These are phyloP conservation scores for Mycena floridula DNA, from an alignment of 768 basidiomycete species.

Conservation along the genomic window DNA sequence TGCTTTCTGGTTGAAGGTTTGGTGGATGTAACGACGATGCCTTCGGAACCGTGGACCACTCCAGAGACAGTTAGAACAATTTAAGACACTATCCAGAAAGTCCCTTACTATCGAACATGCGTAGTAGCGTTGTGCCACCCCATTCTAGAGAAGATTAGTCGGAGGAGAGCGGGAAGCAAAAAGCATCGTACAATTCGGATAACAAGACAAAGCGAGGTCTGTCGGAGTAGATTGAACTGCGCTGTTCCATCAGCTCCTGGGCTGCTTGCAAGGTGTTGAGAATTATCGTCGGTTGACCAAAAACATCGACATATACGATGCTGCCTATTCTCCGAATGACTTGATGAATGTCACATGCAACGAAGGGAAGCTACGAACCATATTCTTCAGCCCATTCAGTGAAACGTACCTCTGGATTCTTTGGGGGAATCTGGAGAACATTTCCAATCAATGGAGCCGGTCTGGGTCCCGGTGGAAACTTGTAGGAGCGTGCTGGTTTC, in stretches of 20 bases:
- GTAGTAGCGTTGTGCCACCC: slow-evolving; percentile 43
- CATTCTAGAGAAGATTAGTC: slow-evolving; percentile 27
- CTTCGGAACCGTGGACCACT: slow-evolving; percentile 48
- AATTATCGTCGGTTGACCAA: slow-evolving; percentile 43
- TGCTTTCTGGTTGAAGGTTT: slow-evolving; percentile 40
- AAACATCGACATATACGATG: slow-evolving; percentile 31
- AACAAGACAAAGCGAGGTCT: slow-evolving; percentile 42
- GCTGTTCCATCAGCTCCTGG: slow-evolving; percentile 45
- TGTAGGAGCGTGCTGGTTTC: background rate
- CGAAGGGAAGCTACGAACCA: too few relatives aligned
- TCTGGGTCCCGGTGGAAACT: slow-evolving; percentile 40
- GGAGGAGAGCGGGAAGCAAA: background rate
- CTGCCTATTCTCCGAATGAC: too few relatives aligned
- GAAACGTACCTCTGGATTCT: slow-evolving; percentile 34
- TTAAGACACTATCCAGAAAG: slow-evolving; percentile 1
- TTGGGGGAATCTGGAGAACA: slow-evolving; percentile 33
- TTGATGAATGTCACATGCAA: too few relatives aligned
- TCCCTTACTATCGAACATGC: slow-evolving; percentile 39
- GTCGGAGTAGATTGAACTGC: slow-evolving; percentile 50
- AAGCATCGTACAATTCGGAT: slow-evolving; percentile 35
- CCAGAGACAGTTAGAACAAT: slow-evolving; percentile 1
- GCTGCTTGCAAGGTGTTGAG: slow-evolving; percentile 40
- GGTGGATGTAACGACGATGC: slow-evolving; percentile 45
- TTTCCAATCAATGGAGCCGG: slow-evolving; percentile 43
- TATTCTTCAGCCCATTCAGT: slow-evolving; percentile 34